These are phyloP conservation scores for Pleurotus pulmonarius DNA, from an alignment of 768 basidiomycete genomes.

Conservation along the genomic window DNA sequence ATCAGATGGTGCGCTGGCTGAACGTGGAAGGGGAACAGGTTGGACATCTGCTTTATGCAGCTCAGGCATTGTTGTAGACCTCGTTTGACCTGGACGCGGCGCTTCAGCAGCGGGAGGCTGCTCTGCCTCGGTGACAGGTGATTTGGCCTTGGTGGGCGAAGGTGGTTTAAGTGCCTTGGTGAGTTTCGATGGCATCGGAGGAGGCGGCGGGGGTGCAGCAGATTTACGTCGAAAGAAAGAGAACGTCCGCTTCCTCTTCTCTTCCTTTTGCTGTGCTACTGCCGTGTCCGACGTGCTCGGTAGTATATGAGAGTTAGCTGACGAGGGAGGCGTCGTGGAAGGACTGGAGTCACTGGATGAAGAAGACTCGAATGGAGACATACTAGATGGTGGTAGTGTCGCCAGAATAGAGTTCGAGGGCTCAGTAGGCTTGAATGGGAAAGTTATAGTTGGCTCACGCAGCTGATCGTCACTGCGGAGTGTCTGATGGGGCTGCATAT, in stretches of 20 bases:
- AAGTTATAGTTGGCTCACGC: not conserved
- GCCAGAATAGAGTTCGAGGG: not conserved
- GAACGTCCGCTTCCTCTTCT: not conserved
- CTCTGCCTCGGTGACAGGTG: not conserved
- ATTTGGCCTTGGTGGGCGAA: not conserved
- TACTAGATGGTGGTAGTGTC: not conserved
- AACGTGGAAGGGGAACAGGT: conserved; percentile 18
- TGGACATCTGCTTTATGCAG: conserved; percentile 11
- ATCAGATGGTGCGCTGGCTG: conserved; percentile 16
- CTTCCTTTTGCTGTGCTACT: not conserved
- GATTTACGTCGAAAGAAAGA: conserved; percentile 6
- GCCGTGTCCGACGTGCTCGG: not conserved
- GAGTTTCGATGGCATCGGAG: not conserved
- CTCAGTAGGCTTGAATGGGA: not conserved
- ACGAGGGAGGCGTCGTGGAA: conserved; percentile 6
- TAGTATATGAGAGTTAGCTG: not conserved
- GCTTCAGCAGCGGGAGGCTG: not conserved
- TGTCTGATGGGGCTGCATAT: not conserved
- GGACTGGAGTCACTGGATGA: not conserved
- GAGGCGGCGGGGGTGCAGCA: not conserved
- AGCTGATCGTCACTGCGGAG: conserved; percentile 5
- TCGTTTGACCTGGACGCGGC: conserved; percentile 12
- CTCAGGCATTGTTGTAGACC: conserved; percentile 12
- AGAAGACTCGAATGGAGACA: not conserved
- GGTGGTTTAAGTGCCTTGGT: not conserved